Base-by-base conservation (phyloP, 495 filamentous ascomycete species). In the Penicillium manginii region DNA sequence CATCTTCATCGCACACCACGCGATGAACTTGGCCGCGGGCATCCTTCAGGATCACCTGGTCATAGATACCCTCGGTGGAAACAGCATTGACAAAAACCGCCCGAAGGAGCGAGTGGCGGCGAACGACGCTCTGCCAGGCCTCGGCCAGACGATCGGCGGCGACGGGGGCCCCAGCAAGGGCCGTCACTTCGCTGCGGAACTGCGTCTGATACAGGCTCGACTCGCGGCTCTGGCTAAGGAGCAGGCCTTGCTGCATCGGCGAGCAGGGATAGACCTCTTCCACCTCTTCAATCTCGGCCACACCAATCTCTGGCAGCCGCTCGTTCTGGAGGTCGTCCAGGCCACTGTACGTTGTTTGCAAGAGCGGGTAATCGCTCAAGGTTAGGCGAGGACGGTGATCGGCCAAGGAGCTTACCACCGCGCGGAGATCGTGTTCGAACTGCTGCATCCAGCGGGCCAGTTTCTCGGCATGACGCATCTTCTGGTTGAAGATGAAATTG, bases 261-360 rank as follows among this genome's bases (percentile, higher is more conserved):
- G 87, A 86, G 55, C 83, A 87, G 3, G 86, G 86, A 57, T 89
- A 90, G 19, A 82, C 80, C 53, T 86, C 83, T 64, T 91, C 83
- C 6, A 85, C 59, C 15, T 75, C 57, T 5, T 72, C 68, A 3
- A 76, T 26, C 5, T 75, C 73, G 0, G 55, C 46, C 0, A 89
- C 72, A 8, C 81, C 80, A 15, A 87, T 67, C 6, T 66, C 61
- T 0, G 80, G 75, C 0, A 89, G 58, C 50, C 63, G 81, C 2
- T 73, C 60, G 2, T 58, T 54, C 4, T 73, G 70, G 56, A 89
- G 62, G 51, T 66, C 77, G 9, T 79, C 70, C 10, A 91, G 72
- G 10, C 77, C 83, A 8, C 81, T 71, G 57, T 88, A 85, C 0
- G 78, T 84, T 40, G 88, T 67, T 0, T 84, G 80, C 9, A 90